Evolutionary conservation across 345 rosid species (phyloP).

Genomic region (Isatis tinctoria): DNA sequence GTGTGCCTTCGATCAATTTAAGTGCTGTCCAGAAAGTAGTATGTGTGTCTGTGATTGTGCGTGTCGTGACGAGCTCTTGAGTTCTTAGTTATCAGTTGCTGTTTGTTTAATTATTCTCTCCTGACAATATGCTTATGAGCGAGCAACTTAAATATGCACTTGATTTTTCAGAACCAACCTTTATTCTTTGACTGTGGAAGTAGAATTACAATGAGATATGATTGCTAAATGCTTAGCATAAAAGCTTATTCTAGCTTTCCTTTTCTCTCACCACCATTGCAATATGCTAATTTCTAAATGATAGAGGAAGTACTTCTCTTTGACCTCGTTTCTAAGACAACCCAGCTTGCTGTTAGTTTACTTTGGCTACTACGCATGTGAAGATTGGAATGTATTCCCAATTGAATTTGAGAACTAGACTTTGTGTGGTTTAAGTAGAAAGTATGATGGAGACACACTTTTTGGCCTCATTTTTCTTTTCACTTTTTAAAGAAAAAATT

Average conservation of each 20-base stretch:
- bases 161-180: neutral
- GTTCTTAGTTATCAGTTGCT: neutral
- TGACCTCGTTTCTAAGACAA: neutral
- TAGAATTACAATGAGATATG: neutral
- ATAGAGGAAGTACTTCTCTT: neutral
- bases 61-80: too few relatives aligned
- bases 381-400: neutral
- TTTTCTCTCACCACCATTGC: neutral
- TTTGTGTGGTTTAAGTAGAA: neutral
- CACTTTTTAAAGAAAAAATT: neutral
- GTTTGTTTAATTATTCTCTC: neutral
- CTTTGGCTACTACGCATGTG: neutral
- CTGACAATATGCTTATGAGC: neutral
- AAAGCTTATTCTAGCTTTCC: neutral
- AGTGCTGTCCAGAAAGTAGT: neutral
- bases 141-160: neutral
- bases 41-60: neutral
- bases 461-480: neutral
- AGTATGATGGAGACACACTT: neutral
- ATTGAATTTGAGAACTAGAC: conserved; percentile 6
- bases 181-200: neutral
- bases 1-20: neutral
- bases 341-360: neutral
- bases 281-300: neutral
- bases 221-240: neutral